These are phyloP conservation scores for Lactifluus pinguis DNA, from an alignment of 768 basidiomycete species.

Conservation along the genomic window DNA sequence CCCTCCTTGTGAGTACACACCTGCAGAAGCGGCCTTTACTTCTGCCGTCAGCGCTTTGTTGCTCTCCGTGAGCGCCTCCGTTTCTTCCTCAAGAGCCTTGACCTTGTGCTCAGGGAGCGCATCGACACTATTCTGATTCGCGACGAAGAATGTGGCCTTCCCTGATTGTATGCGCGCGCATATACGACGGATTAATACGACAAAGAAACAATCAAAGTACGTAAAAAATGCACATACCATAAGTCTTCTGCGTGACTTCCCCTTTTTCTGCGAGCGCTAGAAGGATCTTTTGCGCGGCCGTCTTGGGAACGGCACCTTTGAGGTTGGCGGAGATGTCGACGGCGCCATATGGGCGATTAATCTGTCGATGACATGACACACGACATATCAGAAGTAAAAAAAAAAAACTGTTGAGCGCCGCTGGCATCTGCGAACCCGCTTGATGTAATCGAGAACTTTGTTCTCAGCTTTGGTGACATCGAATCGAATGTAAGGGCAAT, in stretches of 20 bases:
- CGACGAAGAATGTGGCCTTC: constrained; percentile 81
- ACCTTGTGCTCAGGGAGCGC: constrained; percentile 56
- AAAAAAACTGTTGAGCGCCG: neutral
- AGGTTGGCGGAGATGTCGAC: constrained; percentile 89
- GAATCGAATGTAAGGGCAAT: neutral
- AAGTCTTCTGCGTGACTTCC: constrained; percentile 70
- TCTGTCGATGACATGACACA: constrained; percentile 34
- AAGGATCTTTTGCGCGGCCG: constrained; percentile 78
- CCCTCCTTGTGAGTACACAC: constrained; percentile 25
- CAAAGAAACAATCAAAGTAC: neutral
- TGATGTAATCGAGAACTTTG: constrained; percentile 17
- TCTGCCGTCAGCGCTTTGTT: constrained; percentile 45
- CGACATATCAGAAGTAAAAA: neutral
- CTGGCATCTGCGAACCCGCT: constrained; percentile 8
- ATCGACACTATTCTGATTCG: constrained; percentile 67
- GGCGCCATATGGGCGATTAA: constrained; percentile 91
- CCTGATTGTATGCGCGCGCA: constrained; percentile 34
- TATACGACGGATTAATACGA: neutral
- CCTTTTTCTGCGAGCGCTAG: constrained; percentile 78
- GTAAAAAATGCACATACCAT: constrained; percentile 40
- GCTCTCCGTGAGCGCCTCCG: constrained; percentile 46
- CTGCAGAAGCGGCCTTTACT: constrained; percentile 40
- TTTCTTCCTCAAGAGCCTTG: constrained; percentile 49
- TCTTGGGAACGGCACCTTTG: constrained; percentile 81
- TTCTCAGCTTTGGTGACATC: constrained; percentile 11